These are phyloP conservation scores for Lizonia empirigonia DNA, from an alignment of 2,329 filamentous ascomycete genomes.

Conservation along the genomic window DNA sequence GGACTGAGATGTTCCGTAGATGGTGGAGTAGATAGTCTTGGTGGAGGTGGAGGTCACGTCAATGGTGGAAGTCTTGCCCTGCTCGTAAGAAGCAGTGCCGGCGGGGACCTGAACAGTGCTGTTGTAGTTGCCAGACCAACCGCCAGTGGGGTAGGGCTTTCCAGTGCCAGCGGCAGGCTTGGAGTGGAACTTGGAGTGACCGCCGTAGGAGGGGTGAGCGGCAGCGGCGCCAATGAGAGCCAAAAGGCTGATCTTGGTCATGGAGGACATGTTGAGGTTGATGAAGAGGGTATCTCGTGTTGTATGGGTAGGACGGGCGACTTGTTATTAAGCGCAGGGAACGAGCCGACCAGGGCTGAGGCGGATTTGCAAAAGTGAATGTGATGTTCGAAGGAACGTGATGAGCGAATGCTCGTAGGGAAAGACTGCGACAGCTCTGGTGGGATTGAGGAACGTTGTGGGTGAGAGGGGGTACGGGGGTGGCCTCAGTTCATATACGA, in stretches of 20 bases:
- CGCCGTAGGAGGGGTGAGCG: constrained; percentile 45
- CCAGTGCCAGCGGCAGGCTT: constrained; percentile 28
- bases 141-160: constrained; percentile 42
- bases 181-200: constrained; percentile 41
- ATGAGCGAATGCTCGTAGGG: constrained; percentile 52
- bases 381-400: constrained; percentile 46
- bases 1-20: constrained; percentile 29
- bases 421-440: constrained; percentile 45
- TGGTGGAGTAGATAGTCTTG: constrained; percentile 34
- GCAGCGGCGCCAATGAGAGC: constrained; percentile 50
- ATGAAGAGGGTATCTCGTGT: constrained; percentile 18
- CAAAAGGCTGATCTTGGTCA: constrained; percentile 51
- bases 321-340: constrained; percentile 49
- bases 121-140: constrained; percentile 36
- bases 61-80: constrained; percentile 34
- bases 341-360: constrained; percentile 53
- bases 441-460: constrained; percentile 33
- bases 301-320: constrained; percentile 27
- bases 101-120: constrained; percentile 28
- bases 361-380: constrained; percentile 44
- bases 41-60: constrained; percentile 33
- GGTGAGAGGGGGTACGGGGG: constrained; percentile 33
- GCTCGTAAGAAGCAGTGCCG: constrained; percentile 26
- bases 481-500: constrained; percentile 35
- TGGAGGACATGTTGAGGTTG: constrained; percentile 43